These are phyloP conservation scores for Phytophthora hibernalis DNA, from an alignment of 352 stramenopile genomes.

Conservation along the genomic window DNA sequence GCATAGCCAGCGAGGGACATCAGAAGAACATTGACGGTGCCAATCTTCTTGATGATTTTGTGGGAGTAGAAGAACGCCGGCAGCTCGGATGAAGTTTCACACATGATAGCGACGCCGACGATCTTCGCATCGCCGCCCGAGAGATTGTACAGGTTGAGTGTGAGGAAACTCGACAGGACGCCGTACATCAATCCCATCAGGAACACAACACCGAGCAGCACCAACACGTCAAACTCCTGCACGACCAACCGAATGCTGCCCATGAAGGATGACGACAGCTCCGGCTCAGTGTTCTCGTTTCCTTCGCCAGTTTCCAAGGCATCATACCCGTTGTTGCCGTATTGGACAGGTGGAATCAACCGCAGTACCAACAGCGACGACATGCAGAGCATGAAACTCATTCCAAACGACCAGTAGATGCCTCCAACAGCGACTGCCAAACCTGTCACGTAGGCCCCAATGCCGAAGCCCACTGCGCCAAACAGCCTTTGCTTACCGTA, in stretches of 20 bases:
- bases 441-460: constrained; percentile 61
- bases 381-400: constrained; percentile 49
- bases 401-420: constrained; percentile 66
- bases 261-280: constrained; percentile 37
- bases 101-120: background rate
- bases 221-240: constrained; percentile 53
- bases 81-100: background rate
- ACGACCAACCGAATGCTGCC: constrained; percentile 33
- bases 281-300: constrained; percentile 4
- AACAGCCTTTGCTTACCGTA: constrained; percentile 82
- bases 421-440: constrained; percentile 50
- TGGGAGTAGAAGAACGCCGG: constrained; percentile 1
- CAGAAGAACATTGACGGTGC: background rate
- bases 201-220: constrained; percentile 39
- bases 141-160: constrained; percentile 2
- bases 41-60: constrained; percentile 5
- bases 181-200: constrained; percentile 4
- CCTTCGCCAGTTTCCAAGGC: constrained; percentile 30
- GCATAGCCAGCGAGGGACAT: background rate
- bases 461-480: constrained; percentile 63
- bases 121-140: constrained; percentile 5
- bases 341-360: constrained; percentile 42
- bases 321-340: constrained; percentile 5
- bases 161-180: background rate
- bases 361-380: constrained; percentile 61